Percentiles rank a stretch among this genome's conserved stretches.
These are phyloP conservation scores for Syzygium malaccense DNA, from an alignment of 441 rosid genomes.

Conservation along the genomic window DNA sequence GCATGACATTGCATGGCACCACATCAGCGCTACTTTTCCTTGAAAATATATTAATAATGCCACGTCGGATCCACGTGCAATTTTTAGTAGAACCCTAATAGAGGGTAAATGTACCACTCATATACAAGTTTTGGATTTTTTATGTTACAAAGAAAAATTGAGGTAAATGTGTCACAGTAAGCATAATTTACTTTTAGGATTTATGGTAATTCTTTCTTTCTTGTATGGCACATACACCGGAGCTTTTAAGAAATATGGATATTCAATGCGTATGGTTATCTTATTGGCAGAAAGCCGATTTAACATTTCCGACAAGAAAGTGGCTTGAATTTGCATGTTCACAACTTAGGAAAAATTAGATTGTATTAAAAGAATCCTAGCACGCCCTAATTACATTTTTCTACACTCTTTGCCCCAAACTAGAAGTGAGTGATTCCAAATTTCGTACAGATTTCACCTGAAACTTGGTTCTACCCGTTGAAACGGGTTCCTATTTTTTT, in stretches of 20 bases:
- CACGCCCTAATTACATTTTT: neutral
- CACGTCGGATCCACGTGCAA: neutral
- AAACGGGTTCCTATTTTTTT: too few relatives aligned
- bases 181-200: too few relatives aligned
- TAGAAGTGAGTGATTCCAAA: too few relatives aligned
- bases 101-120: neutral
- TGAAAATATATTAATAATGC: too few relatives aligned
- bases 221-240: rapidly evolving
- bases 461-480: too few relatives aligned
- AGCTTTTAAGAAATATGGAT: neutral
- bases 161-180: neutral
- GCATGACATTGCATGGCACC: neutral
- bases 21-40: neutral
- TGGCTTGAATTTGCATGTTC: neutral
- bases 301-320: neutral
- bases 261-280: neutral
- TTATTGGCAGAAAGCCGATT: neutral
- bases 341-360: neutral
- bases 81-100: too few relatives aligned
- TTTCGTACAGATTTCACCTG: too few relatives aligned
- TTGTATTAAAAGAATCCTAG: neutral
- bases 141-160: too few relatives aligned
- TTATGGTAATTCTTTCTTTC: neutral
- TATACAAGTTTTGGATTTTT: too few relatives aligned
- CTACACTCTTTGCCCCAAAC: neutral